Evolutionary conservation across 257 asterid species (phyloP).

Genomic region (Solanum sejunctum): DNA sequence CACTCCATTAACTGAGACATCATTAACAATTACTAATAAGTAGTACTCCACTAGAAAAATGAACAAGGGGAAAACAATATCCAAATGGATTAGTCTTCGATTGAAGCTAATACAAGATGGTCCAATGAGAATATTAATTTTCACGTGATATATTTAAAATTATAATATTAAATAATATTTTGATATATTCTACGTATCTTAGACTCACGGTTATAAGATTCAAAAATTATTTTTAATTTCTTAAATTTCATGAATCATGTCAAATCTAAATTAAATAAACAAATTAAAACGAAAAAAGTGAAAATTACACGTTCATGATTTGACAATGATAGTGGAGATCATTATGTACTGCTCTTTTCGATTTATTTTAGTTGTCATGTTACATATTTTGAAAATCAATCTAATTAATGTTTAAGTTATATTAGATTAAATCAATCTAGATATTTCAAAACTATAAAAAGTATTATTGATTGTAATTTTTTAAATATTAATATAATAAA

Average conservation of each 20-base stretch:
- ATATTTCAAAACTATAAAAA: too few species aligned
- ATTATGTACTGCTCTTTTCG: background rate
- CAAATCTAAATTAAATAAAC: too few species aligned
- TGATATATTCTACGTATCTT: background rate
- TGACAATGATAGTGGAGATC: background rate
- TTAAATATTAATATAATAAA: too few species aligned
- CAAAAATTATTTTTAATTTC: background rate
- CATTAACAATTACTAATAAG: background rate
- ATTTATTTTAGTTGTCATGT: too few species aligned
- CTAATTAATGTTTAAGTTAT: too few species aligned
- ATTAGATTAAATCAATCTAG: too few species aligned
- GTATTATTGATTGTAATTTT: too few species aligned
- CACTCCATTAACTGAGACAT: background rate
- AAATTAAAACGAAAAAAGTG: too few species aligned
- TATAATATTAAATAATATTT: accelerated
- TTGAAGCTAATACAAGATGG: background rate
- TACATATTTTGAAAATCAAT: too few species aligned
- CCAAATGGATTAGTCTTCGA: background rate
- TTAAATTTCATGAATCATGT: too few species aligned
- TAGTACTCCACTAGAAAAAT: background rate
- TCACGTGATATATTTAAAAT: accelerated
- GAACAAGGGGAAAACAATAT: background rate
- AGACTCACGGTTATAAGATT: too few species aligned
- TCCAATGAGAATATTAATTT: background rate
- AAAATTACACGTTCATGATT: background rate